Percentiles rank a stretch among this genome's conserved stretches.
Conservation (phyloP, 805 yeast species). For the Candida ovalis region DNA sequence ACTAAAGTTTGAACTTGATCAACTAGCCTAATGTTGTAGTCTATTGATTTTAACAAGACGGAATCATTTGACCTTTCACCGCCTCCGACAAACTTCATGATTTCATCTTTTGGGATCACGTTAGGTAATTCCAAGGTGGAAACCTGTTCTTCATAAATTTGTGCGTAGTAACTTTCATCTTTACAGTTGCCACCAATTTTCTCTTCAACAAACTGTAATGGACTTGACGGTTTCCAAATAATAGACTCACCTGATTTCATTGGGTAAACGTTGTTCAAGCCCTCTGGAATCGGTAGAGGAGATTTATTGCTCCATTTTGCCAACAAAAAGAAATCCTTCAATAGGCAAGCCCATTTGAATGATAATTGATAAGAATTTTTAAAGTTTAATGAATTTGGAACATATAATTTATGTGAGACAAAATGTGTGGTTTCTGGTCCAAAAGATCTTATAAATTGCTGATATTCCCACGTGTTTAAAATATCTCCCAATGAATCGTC, state of each 20-base stretch:
- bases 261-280: conserved; percentile 21
- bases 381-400: conserved; percentile 60
- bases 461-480: conserved; percentile 38
- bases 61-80: neutral
- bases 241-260: conserved; percentile 28
- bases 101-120: conserved; percentile 7
- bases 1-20: conserved; percentile 67
- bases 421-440: conserved; percentile 53
- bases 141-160: conserved; percentile 28
- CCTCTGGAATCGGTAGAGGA: conserved; percentile 22
- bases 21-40: conserved; percentile 25
- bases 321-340: conserved; percentile 41
- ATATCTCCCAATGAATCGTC: conserved; percentile 50
- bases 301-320: conserved; percentile 34
- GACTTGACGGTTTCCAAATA: conserved; percentile 17
- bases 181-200: conserved; percentile 13
- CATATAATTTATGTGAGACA: conserved; percentile 66
- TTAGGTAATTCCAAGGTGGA: conserved; percentile 7
- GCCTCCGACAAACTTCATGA: conserved; percentile 5
- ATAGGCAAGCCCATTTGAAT: conserved; percentile 54
- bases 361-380: conserved; percentile 49
- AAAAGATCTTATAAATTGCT: conserved; percentile 50
- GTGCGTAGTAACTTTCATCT: conserved; percentile 20
- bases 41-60: conserved; percentile 6
- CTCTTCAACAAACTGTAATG: conserved; percentile 2